These are phyloP conservation scores for Ceratobasidium theobromae DNA, from an alignment of 1,284 basidiomycete genomes.

Conservation along the genomic window DNA sequence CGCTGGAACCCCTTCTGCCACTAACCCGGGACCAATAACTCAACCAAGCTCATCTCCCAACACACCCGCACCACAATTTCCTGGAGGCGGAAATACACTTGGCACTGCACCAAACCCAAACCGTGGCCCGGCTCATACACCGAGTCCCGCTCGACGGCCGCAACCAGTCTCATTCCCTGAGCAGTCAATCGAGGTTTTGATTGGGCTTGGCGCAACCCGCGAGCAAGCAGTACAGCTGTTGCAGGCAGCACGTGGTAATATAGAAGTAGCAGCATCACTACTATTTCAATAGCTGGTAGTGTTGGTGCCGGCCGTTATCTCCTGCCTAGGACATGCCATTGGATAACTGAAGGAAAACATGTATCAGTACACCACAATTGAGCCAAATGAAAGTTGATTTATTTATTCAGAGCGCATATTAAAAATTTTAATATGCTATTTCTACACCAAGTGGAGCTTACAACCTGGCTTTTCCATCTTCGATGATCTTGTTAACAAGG, in stretches of 20 bases:
- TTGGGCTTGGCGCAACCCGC: constrained; percentile 72
- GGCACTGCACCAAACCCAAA: constrained; percentile 13
- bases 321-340: no score
- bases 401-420: no score
- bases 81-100: constrained; percentile 3
- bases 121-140: background rate
- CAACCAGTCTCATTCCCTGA: constrained; percentile 54
- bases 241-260: constrained; percentile 79
- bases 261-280: constrained; percentile 86
- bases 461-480: constrained; percentile 50
- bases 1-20: background rate
- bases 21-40: background rate
- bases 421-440: background rate
- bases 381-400: no score
- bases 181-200: constrained; percentile 55
- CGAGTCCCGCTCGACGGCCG: background rate
- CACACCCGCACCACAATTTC: constrained; percentile 5
- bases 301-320: no score
- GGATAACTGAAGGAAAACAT: no score
- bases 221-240: constrained; percentile 76
- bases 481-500: constrained; percentile 69
- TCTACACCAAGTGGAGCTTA: background rate
- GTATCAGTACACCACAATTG: no score
- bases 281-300: constrained; percentile 63
- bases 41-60: background rate